phyloP scores from a whole-genome alignment of 495 filamentous ascomycete species.

The Aspergillus steynii region DNA sequence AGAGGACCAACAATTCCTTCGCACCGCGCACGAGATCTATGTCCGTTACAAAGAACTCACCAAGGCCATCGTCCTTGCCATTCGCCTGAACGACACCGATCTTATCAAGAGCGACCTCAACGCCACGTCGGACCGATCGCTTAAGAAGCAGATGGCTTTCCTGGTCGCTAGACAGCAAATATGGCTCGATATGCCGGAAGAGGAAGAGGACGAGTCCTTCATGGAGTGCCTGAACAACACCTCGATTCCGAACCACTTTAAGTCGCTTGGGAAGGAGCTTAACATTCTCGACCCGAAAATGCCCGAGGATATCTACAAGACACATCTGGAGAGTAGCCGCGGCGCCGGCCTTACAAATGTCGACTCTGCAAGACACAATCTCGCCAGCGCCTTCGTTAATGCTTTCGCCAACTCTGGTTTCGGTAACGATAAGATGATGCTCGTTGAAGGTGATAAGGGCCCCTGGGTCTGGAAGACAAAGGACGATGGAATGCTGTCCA shows the following conservation, averaged over 20 bases:
- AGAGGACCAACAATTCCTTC: conserved; percentile 92
- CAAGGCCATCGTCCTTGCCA: conserved; percentile 91
- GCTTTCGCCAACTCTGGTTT: conserved; percentile 95
- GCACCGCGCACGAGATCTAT: conserved; percentile 89
- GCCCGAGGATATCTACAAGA: conserved; percentile 99
- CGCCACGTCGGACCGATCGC: conserved; percentile 73
- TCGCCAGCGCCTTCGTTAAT: conserved; percentile 96
- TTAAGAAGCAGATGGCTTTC: conserved; percentile 95
- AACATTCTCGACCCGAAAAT: conserved; percentile 97
- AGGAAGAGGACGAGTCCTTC: conserved; percentile 69
- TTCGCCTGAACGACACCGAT: conserved; percentile 82
- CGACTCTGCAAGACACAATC: conserved; percentile 92
- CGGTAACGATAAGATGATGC: conserved; percentile 95
- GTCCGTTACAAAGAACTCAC: conserved; percentile 85
- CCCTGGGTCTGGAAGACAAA: conserved; percentile 99
- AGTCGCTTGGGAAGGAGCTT: conserved; percentile 88
- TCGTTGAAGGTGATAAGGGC: conserved; percentile 73
- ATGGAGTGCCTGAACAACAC: conserved; percentile 83
- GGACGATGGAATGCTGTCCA: conserved; percentile 95
- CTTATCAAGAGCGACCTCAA: conserved; percentile 78
- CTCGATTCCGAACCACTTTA: conserved; percentile 87
- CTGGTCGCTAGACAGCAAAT: conserved; percentile 90
- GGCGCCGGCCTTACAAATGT: conserved; percentile 90
- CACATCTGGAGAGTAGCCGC: conserved; percentile 91
- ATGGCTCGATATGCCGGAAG: conserved; percentile 67